Conservation (phyloP, 2,329 filamentous ascomycete species). For the Neonectria faginata region DNA sequence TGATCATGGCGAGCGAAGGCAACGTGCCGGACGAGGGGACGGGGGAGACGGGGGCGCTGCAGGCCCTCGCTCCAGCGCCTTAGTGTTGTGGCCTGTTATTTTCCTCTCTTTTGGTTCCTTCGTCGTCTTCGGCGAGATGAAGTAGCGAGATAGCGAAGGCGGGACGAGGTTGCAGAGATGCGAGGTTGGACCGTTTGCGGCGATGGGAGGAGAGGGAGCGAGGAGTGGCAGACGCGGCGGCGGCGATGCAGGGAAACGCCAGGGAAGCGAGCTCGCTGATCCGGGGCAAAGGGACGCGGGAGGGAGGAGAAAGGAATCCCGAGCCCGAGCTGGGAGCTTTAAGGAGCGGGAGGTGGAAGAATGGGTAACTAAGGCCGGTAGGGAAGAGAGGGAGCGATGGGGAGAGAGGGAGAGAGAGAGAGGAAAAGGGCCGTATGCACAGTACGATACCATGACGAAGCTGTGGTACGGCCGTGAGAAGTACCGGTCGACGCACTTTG, state of each 20-base stretch:
- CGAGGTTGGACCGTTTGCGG: neutral
- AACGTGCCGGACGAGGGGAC: conserved; percentile 21
- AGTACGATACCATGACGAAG: conserved; percentile 1
- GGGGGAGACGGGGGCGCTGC: conserved; percentile 14
- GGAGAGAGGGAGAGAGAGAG: conserved; percentile 5
- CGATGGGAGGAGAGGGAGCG: conserved; percentile 5
- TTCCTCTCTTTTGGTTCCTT: neutral
- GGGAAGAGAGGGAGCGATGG: conserved; percentile 1
- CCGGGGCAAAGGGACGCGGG: conserved; percentile 32
- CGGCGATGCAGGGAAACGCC: conserved; percentile 26
- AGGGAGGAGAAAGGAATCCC: conserved; percentile 24
- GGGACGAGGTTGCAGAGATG: conserved; percentile 1
- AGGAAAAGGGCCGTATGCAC: conserved; percentile 7
- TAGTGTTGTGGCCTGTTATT: neutral
- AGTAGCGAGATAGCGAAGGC: conserved; percentile 25
- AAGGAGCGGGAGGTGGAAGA: conserved; percentile 5
- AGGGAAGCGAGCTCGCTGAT: conserved; percentile 25
- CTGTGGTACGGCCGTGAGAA: neutral
- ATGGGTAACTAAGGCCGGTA: too few relatives aligned
- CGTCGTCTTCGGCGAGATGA: conserved; percentile 25
- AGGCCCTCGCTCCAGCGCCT: conserved; percentile 19
- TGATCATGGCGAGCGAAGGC: conserved; percentile 40
- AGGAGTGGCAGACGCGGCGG: conserved; percentile 12
- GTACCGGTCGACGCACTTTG: conserved; percentile 3
- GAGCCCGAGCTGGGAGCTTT: conserved; percentile 21